A percentile compares a stretch with the other conserved stretches of the same genome.
These are phyloP conservation scores for Epichloe bromicola DNA, from an alignment of 2,329 filamentous ascomycete genomes.

Conservation along the genomic window DNA sequence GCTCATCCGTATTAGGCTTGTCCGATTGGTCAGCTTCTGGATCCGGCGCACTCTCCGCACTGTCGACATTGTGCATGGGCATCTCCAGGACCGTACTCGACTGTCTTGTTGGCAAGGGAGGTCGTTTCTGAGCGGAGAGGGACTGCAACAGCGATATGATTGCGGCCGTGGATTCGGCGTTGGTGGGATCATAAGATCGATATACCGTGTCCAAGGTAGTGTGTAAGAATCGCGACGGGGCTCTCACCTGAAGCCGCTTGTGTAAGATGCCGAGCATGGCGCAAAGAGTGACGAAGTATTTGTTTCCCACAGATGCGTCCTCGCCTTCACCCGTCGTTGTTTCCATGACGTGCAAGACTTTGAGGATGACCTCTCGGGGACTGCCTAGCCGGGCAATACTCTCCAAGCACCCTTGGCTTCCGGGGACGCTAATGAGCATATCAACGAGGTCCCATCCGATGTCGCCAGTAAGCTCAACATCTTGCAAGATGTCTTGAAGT, in stretches of 20 bases:
- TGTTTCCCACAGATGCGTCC: slow-evolving; percentile 22
- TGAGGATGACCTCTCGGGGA: slow-evolving; percentile 68
- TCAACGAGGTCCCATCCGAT: slow-evolving; percentile 79
- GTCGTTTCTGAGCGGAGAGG: slow-evolving; percentile 53
- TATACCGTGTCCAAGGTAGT: slow-evolving; percentile 63
- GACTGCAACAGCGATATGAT: slow-evolving; percentile 60
- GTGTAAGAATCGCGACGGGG: slow-evolving; percentile 66
- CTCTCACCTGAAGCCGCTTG: slow-evolving; percentile 61
- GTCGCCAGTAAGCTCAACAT: slow-evolving; percentile 55
- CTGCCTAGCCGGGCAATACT: slow-evolving; percentile 68
- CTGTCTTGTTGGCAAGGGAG: slow-evolving; percentile 44
- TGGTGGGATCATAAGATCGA: slow-evolving; percentile 48
- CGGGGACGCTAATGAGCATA: slow-evolving; percentile 54
- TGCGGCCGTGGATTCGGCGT: slow-evolving; percentile 54
- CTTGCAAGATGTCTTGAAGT: slow-evolving; percentile 55
- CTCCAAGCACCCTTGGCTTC: slow-evolving; percentile 57
- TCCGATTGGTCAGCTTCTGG: slow-evolving; percentile 37
- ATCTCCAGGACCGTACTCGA: slow-evolving; percentile 44
- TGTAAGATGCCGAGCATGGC: slow-evolving; percentile 63
- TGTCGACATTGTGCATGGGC: slow-evolving; percentile 40
- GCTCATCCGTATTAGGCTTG: slow-evolving; percentile 38
- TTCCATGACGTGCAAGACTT: slow-evolving; percentile 62
- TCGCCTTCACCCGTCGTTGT: slow-evolving; percentile 27
- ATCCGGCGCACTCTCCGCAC: slow-evolving; percentile 45
- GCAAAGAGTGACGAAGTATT: slow-evolving; percentile 55